Evolutionary conservation across 1,284 basidiomycete species (phyloP), one percentile per base, ranked within the genome.

Genomic region (Austroboletus rostrupii): DNA sequence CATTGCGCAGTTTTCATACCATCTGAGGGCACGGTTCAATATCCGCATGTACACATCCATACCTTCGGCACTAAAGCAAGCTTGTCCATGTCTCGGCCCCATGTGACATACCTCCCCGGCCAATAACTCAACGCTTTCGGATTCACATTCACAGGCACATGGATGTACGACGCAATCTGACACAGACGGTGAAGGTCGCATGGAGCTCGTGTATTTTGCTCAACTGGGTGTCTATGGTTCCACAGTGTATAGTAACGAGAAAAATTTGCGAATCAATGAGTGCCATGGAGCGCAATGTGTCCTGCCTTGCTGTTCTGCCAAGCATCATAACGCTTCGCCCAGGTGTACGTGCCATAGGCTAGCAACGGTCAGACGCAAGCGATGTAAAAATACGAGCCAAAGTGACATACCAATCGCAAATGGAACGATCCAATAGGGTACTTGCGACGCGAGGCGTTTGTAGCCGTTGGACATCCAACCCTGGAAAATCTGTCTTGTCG

Each of bases 391-490:
- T 8, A 8, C 20, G 26, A 11, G 23, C 4, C 1, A 26, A 26
- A 26, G 35, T 21, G 14, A 80, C 89, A 60, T 52, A 95, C 93
- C 92, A 50, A 84, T 61, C 43, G 76, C 81, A 59, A 93, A 77
- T 21, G 93, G 93, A 56, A 92, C 68, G 50, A 81, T 73, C 72
- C 89, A 92, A 76, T 92, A 97, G 43, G 89, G 75, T 21, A 83
- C 74, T 65, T 95, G 89, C 36, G 73, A 74, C 48, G 85, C 80
- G 43, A 93, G 69, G 57, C 93, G 85, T 56, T 79, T 79, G 77
- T 86, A 88, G 43, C 92, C 93, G 72, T 94, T 92, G 79, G 94
- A 91, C 59, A 94, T 64, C 76, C 88, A 96, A 60, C 73, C 81
- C 49, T 79, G 75, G 66, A 95, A 68, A 60, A 85, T 80, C 54